Percentiles rank a stretch among this genome's conserved stretches.
These are phyloP conservation scores for Scleroderma citrinum DNA, from an alignment of 768 basidiomycete genomes.

Conservation along the genomic window DNA sequence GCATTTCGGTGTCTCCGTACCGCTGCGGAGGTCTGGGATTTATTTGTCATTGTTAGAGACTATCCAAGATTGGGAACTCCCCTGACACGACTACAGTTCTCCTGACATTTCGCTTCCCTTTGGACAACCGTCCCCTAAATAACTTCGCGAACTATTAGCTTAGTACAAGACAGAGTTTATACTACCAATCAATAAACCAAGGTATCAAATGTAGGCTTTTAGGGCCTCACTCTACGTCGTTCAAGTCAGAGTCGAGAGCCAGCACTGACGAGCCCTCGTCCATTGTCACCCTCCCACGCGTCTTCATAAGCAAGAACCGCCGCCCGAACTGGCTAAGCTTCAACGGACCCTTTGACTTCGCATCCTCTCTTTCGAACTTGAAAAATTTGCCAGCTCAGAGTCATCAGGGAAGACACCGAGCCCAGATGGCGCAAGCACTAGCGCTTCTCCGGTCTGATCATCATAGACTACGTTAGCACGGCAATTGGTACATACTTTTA, in stretches of 20 bases:
- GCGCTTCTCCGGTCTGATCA: conserved; percentile 61
- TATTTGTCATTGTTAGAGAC: too few relatives aligned
- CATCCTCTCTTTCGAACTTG: conserved; percentile 1
- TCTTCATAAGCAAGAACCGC: conserved; percentile 54
- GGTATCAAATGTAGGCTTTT: too few relatives aligned
- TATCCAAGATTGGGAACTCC: too few relatives aligned
- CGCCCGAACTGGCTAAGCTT: conserved; percentile 48
- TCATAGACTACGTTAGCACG: not conserved
- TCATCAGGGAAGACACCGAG: conserved; percentile 37
- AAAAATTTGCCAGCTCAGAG: not conserved
- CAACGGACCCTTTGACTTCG: conserved; percentile 3
- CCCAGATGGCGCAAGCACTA: conserved; percentile 62
- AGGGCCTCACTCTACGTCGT: not conserved
- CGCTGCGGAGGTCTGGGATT: too few relatives aligned
- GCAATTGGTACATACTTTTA: conserved; percentile 42
- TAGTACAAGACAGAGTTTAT: too few relatives aligned
- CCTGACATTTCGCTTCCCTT: too few relatives aligned
- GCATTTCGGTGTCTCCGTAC: not conserved
- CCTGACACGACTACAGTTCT: too few relatives aligned
- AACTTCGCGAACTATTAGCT: too few relatives aligned
- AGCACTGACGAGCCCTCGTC: conserved; percentile 64
- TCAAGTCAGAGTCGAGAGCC: conserved; percentile 12
- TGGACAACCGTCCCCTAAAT: too few relatives aligned
- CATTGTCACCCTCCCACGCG: conserved; percentile 51
- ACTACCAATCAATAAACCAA: too few relatives aligned